Conservation (phyloP, 805 yeast species). For the Scheffersomyces stipitis region DNA sequence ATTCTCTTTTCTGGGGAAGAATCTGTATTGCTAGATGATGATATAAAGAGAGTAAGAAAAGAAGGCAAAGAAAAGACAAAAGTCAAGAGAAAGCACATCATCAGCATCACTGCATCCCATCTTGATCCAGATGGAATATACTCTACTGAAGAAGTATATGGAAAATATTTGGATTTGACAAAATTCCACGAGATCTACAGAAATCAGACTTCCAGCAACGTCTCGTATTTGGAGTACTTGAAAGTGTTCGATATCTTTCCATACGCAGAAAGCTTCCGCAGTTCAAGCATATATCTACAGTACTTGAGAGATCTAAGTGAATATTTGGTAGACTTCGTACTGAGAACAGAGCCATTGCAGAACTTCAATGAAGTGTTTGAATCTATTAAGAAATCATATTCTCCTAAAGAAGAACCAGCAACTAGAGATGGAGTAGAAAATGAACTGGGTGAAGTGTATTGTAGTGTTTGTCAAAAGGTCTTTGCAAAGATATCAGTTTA, state of each 20-base stretch:
- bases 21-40: conserved; percentile 6
- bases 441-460: conserved; percentile 42
- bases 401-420: background rate
- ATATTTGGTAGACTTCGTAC: conserved; percentile 52
- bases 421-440: conserved; percentile 14
- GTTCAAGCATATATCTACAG: conserved; percentile 32
- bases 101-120: conserved; percentile 52
- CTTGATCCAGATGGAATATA: conserved; percentile 52
- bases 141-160: conserved; percentile 60
- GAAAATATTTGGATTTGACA: conserved; percentile 60
- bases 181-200: conserved; percentile 54
- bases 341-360: conserved; percentile 30
- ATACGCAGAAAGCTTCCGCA: conserved; percentile 12
- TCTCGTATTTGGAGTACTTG: conserved; percentile 53
- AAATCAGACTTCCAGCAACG: conserved; percentile 30
- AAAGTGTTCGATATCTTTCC: conserved; percentile 42
- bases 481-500: conserved; percentile 69
- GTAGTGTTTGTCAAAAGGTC: conserved; percentile 60
- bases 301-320: conserved; percentile 47
- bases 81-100: conserved; percentile 35
- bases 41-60: conserved; percentile 18
- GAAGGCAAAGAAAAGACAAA: conserved; percentile 11
- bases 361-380: background rate
- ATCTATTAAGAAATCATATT: conserved; percentile 1
- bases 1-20: conserved; percentile 22